Conservation (phyloP, 176 grass and related monocot genomes). For the Carex pumila region DNA sequence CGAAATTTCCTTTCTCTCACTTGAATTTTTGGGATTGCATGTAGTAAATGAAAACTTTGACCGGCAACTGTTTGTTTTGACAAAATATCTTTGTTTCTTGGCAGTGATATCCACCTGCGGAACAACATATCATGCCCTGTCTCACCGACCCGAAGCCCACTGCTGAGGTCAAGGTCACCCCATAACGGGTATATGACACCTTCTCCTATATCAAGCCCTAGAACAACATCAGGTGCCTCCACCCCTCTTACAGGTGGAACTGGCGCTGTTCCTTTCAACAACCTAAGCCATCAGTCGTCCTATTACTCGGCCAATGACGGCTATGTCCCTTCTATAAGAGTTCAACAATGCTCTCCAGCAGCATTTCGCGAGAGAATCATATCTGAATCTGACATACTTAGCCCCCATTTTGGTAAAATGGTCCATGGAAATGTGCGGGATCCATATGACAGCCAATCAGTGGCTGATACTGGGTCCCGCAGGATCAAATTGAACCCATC, state of each 20-base stretch:
- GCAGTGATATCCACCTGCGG: constrained; percentile 62
- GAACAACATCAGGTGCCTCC: constrained; percentile 81
- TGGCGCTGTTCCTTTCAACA: constrained; percentile 68
- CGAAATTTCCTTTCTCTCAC: background rate
- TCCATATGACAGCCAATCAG: constrained; percentile 32
- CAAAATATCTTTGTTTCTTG: constrained; percentile 6
- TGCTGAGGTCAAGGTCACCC: constrained; percentile 74
- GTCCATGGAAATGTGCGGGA: constrained; percentile 53
- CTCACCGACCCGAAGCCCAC: constrained; percentile 86
- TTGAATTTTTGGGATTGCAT: background rate
- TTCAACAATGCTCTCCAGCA: constrained; percentile 38
- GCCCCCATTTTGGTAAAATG: constrained; percentile 65
- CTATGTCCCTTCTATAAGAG: constrained; percentile 39
- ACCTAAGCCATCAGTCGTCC: constrained; percentile 31
- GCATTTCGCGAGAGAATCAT: constrained; percentile 46
- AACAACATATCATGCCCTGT: constrained; percentile 98
- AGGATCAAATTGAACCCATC: constrained; percentile 54
- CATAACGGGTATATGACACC: constrained; percentile 80
- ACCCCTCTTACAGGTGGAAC: constrained; percentile 67
- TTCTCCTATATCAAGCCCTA: constrained; percentile 95
- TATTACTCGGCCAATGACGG: constrained; percentile 47
- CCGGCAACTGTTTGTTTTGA: background rate
- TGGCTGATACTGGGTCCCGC: constrained; percentile 40
- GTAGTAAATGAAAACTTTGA: background rate
- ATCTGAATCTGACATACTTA: constrained; percentile 58